Evolutionary conservation across 176 grass and related monocot species (phyloP), one percentile per base, ranked within the genome.

Genomic region (Triticum monococcum): DNA sequence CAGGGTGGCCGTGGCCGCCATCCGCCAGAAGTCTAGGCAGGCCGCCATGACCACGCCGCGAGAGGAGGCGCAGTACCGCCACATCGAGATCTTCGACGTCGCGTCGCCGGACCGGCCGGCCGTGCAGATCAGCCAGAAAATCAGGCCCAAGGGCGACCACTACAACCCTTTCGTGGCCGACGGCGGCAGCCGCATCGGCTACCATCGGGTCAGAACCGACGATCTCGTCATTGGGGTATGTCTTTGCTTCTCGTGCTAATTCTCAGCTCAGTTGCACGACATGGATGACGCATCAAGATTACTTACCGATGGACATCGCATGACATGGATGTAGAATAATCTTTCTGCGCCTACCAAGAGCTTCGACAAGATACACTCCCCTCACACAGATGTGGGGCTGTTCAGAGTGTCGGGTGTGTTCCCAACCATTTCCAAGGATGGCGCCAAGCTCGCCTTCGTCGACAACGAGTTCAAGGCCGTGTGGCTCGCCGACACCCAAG

Each of bases 401-500:
- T 79, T 92, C 23, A 59, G 87, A 20, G 79, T 89, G 18, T 83
- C 90, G 0, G 90, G 90, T 2, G 90, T 81, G 18, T 92, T 89
- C 45, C 90, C 90, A 0, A 86, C 71, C 70, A 31, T 92, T 28
- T 92, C 83, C 41, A 89, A 2, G 9, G 74, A 92, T 14, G 90
- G 90, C 7, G 38, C 59, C 7, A 92, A 89, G 83, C 87, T 92
- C 0, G 87, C 90, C 8, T 92, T 92, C 25, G 90, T 89, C 0
- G 90, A 92, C 48, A 89, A 92, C 13, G 79, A 83, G n/a, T 89
- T 92, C 87, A 86, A 86, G 33, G 64, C 87, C 0, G 72, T 92
- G 3, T 92, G 87, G 90, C 8, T 92, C 3, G 90, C 87, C 4
- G 87, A 89, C 31, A 66, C 1, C 38, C 7, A 72, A 1, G 86